Percentiles rank a stretch among this genome's conserved stretches.
Evolutionary conservation across 2,329 filamentous ascomycete genomes (phyloP).

Genomic region (Ambrosiella cleistominuta): DNA sequence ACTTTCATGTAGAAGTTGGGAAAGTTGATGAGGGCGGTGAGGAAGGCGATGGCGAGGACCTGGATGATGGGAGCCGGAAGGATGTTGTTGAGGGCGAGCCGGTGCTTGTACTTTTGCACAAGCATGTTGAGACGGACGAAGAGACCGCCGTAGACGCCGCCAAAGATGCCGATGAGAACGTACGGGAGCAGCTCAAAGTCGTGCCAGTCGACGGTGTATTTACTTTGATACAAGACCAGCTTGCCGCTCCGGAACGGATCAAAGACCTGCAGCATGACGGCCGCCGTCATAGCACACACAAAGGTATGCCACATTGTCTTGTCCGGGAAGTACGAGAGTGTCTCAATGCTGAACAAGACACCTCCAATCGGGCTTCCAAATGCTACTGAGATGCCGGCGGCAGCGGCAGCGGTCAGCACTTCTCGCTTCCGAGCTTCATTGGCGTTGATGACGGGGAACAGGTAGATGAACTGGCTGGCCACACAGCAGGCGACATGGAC

Average conservation of each 20-base stretch:
- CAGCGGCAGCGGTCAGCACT: constrained; percentile 78
- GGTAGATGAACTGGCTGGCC: constrained; percentile 81
- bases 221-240: constrained; percentile 88
- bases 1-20: constrained; percentile 94
- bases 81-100: constrained; percentile 44
- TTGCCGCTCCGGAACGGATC: constrained; percentile 93
- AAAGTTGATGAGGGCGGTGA: constrained; percentile 83
- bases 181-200: constrained; percentile 87
- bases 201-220: constrained; percentile 82
- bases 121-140: constrained; percentile 92
- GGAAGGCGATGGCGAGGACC: constrained; percentile 58
- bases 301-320: constrained; percentile 99
- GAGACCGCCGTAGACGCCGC: constrained; percentile 83
- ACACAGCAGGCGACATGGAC: constrained; percentile 96
- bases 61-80: constrained; percentile 61
- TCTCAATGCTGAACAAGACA: constrained; percentile 87
- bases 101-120: constrained; percentile 47
- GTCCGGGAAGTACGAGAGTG: constrained; percentile 93
- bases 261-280: constrained; percentile 77
- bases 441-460: constrained; percentile 60
- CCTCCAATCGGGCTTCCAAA: constrained; percentile 90
- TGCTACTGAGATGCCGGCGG: constrained; percentile 81
- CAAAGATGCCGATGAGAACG: constrained; percentile 66
- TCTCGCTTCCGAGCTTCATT: constrained; percentile 95
- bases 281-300: constrained; percentile 97